Evolutionary conservation across 805 yeast species (phyloP).

Genomic region (Candida hungchunana): DNA sequence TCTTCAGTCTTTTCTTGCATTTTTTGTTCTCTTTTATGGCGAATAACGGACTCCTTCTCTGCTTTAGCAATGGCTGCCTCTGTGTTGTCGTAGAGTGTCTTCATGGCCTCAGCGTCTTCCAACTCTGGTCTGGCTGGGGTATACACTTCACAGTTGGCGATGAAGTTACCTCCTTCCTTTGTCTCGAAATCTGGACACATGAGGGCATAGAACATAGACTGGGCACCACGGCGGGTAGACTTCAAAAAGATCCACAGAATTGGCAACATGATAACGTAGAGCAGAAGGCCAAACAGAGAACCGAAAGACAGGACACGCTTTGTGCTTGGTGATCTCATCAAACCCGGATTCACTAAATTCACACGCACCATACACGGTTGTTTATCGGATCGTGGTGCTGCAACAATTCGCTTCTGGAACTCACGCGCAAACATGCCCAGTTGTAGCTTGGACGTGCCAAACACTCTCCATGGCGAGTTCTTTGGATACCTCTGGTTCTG

Average conservation of each 20-base stretch:
- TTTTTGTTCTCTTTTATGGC: conserved; percentile 43
- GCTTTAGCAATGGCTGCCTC: conserved; percentile 49
- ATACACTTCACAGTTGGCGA: conserved; percentile 66
- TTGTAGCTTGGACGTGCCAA: conserved; percentile 79
- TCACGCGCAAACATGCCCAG: conserved; percentile 74
- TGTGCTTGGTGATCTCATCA: conserved; percentile 84
- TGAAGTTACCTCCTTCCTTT: conserved; percentile 60
- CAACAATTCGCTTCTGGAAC: conserved; percentile 61
- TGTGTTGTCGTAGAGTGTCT: conserved; percentile 56
- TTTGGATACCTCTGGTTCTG: conserved; percentile 52
- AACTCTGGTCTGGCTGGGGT: conserved; percentile 60
- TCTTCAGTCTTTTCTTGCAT: conserved; percentile 12
- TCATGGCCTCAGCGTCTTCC: conserved; percentile 56
- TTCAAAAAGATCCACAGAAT: conserved; percentile 79
- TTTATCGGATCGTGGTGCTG: conserved; percentile 63
- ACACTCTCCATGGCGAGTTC: conserved; percentile 65
- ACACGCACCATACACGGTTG: conserved; percentile 67
- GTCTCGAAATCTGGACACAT: conserved; percentile 67
- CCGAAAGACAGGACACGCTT: conserved; percentile 79
- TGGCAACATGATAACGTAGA: conserved; percentile 73
- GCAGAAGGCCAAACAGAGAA: conserved; percentile 52
- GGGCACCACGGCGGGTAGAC: conserved; percentile 74
- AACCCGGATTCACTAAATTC: conserved; percentile 83
- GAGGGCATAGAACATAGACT: conserved; percentile 64
- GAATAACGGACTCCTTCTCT: conserved; percentile 71